Evolutionary conservation across 2,329 filamentous ascomycete genomes (phyloP).

Genomic region (Curvularia hawaiiensis): DNA sequence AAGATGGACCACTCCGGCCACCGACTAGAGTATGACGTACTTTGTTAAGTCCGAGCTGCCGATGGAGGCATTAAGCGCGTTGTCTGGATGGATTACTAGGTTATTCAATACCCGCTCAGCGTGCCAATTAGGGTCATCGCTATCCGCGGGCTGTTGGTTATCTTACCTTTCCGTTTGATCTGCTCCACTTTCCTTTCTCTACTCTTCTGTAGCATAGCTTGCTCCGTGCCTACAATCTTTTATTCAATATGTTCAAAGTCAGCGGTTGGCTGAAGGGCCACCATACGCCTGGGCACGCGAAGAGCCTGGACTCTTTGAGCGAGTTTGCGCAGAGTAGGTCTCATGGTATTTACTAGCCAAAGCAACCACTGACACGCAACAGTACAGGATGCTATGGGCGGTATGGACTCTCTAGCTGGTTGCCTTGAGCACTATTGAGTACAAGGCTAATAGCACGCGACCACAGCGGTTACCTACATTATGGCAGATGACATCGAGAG

Average conservation of each 20-base stretch:
- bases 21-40: slow-evolving; percentile 24
- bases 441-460: slow-evolving; percentile 34
- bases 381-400: slow-evolving; percentile 56
- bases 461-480: slow-evolving; percentile 69
- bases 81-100: slow-evolving; percentile 11
- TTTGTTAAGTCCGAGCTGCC: slow-evolving; percentile 20
- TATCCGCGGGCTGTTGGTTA: neutral
- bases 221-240: neutral
- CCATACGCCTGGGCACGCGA: slow-evolving; percentile 51
- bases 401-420: slow-evolving; percentile 32
- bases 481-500: slow-evolving; percentile 90
- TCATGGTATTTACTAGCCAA: neutral
- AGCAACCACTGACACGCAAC: slow-evolving; percentile 23
- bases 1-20: slow-evolving; percentile 3
- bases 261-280: slow-evolving; percentile 48
- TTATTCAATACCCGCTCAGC: slow-evolving; percentile 9
- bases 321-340: slow-evolving; percentile 61
- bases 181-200: neutral
- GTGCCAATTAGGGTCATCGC: slow-evolving; percentile 4
- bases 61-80: slow-evolving; percentile 24
- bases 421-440: neutral
- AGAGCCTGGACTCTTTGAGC: slow-evolving; percentile 61
- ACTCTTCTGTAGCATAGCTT: slow-evolving; percentile 1
- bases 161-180: neutral
- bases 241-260: slow-evolving; percentile 37